A percentile compares a stretch with the other conserved stretches of the same genome.
phyloP scores from a whole-genome alignment of 164 flowering plant species.

The Aristolochia contorta region DNA sequence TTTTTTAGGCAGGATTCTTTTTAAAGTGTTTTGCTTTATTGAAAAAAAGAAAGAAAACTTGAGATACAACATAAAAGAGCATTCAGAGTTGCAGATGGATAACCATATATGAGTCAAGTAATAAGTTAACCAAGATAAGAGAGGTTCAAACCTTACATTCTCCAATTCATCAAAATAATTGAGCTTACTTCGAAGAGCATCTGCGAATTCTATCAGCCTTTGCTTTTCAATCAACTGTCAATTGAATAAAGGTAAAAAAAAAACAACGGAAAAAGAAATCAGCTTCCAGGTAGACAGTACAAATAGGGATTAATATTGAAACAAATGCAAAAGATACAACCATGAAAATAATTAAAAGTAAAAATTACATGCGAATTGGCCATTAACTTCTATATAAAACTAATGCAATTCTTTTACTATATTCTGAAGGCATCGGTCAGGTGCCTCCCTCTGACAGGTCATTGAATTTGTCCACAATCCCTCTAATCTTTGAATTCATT shows the following conservation, averaged over 20 bases:
- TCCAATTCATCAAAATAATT: conserved; percentile 97
- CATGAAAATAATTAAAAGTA: neutral
- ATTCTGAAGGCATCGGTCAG: no score
- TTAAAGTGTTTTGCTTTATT: no score
- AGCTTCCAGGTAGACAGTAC: neutral
- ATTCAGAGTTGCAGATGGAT: neutral
- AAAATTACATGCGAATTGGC: neutral
- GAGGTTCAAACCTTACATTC: conserved; percentile 79
- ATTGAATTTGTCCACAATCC: no score
- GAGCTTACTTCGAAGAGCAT: conserved; percentile 86
- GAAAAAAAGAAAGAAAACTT: neutral
- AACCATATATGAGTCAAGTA: neutral
- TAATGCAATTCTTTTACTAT: no score
- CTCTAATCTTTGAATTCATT: no score
- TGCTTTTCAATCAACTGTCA: conserved; percentile 84
- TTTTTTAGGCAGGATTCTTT: no score
- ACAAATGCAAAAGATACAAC: neutral
- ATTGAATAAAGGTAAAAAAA: conserved; percentile 5
- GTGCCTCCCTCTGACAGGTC: no score
- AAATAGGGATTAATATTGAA: neutral
- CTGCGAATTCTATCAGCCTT: conserved; percentile 81
- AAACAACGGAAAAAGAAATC: neutral
- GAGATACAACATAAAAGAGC: neutral
- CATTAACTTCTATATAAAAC: no score
- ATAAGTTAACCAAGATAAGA: conserved; percentile 8